Percentiles rank a stretch among this genome's conserved stretches.
phyloP scores from a whole-genome alignment of 2,329 filamentous ascomycete species.

The Arthrobotrys sphaeroides region DNA sequence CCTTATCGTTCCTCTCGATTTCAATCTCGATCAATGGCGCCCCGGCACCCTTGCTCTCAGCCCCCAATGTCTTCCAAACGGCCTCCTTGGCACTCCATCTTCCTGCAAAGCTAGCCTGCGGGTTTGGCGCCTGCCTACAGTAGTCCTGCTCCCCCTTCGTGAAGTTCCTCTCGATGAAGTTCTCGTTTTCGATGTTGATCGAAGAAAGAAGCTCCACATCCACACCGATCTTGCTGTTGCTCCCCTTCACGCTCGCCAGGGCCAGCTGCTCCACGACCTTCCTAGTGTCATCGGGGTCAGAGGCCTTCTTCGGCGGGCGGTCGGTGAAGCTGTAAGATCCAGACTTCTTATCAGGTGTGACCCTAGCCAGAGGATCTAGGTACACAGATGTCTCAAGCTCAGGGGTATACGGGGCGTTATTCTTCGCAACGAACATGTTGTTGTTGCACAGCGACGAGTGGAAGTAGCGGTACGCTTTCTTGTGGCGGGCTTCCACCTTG shows the following conservation, averaged over 20 bases:
- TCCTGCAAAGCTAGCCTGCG: slow-evolving; percentile 90
- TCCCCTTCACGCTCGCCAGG: slow-evolving; percentile 67
- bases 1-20: slow-evolving; percentile 80
- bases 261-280: slow-evolving; percentile 81
- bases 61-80: slow-evolving; percentile 95
- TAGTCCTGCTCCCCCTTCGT: slow-evolving; percentile 84
- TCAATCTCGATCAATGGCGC: slow-evolving; percentile 95
- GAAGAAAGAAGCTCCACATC: slow-evolving; percentile 89
- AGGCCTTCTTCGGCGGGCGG: slow-evolving; percentile 73
- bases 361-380: slow-evolving; percentile 91
- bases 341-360: slow-evolving; percentile 85
- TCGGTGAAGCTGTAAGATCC: slow-evolving; percentile 77
- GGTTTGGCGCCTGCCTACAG: slow-evolving; percentile 79
- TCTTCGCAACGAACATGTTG: slow-evolving; percentile 95
- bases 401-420: slow-evolving; percentile 86
- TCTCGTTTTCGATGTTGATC: slow-evolving; percentile 92
- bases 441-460: slow-evolving; percentile 99
- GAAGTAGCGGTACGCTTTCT: slow-evolving; percentile 99
- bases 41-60: slow-evolving; percentile 84
- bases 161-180: slow-evolving; percentile 94
- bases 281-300: slow-evolving; percentile 72
- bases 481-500: slow-evolving; percentile 92
- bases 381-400: slow-evolving; percentile 87
- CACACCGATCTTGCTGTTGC: slow-evolving; percentile 84
- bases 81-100: slow-evolving; percentile 98